Percentiles rank a stretch among this genome's conserved stretches.
Conservation (phyloP, 257 asterid species). For the Gentiana macrophylla region DNA sequence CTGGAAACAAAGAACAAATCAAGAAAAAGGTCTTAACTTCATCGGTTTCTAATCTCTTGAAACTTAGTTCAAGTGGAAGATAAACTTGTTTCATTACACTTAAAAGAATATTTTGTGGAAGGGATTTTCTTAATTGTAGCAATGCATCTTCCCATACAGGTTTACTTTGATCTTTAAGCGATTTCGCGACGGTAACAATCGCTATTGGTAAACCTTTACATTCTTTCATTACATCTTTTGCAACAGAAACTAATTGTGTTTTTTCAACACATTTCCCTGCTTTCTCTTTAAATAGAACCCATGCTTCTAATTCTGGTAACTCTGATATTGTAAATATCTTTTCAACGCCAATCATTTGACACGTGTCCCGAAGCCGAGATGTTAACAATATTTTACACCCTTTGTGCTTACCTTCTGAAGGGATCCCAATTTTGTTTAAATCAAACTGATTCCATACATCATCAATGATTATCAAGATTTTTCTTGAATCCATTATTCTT, state of each 20-base stretch:
- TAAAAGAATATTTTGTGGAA: background rate
- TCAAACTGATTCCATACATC: constrained; percentile 22
- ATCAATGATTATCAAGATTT: constrained; percentile 20
- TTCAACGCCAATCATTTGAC: constrained; percentile 7
- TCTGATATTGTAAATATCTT: background rate
- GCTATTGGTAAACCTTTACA: constrained; percentile 26
- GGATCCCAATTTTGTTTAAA: constrained; percentile 16
- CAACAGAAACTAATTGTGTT: background rate
- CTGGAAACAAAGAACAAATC: constrained; percentile 18
- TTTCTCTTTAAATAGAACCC: constrained; percentile 14
- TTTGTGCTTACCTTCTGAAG: background rate
- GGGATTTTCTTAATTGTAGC: background rate
- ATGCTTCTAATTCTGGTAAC: constrained; percentile 17
- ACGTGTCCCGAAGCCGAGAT: constrained; percentile 4
- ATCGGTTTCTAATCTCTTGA: constrained; percentile 11
- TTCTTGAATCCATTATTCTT: constrained; percentile 9
- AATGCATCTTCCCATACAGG: constrained; percentile 17
- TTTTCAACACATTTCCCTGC: constrained; percentile 9
- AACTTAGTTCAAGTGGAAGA: constrained; percentile 14
- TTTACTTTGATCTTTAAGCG: constrained; percentile 3
- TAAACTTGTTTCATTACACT: constrained; percentile 11
- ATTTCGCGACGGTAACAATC: constrained; percentile 14
- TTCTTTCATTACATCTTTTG: constrained; percentile 9
- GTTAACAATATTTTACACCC: constrained; percentile 18
- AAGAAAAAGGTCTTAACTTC: constrained; percentile 16